Percentiles rank a stretch among this genome's conserved stretches.
Evolutionary conservation across 1,284 basidiomycete species (phyloP).

Genomic region (Naganishia cerealis): DNA sequence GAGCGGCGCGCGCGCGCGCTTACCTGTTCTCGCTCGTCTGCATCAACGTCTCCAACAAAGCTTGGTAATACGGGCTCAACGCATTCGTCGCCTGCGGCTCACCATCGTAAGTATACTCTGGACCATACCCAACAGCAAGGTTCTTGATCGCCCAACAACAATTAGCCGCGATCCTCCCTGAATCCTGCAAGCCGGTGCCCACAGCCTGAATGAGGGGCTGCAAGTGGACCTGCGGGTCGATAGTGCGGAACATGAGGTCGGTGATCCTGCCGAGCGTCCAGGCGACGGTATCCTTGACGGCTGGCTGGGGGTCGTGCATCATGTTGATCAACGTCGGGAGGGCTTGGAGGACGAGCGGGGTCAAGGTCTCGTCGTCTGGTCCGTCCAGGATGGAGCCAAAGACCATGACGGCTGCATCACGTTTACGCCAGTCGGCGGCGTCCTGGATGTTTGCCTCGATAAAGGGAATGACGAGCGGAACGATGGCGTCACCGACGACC

Average conservation of each 20-base stretch:
- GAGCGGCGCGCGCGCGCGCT: slow-evolving; percentile 31
- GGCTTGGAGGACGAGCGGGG: slow-evolving; percentile 89
- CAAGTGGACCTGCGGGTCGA: slow-evolving; percentile 87
- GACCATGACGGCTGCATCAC: slow-evolving; percentile 96
- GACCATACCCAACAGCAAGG: slow-evolving; percentile 69
- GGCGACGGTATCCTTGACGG: slow-evolving; percentile 95
- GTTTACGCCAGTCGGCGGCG: slow-evolving; percentile 79
- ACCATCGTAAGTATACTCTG: slow-evolving; percentile 63
- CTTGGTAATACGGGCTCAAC: slow-evolving; percentile 88
- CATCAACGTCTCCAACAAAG: slow-evolving; percentile 76
- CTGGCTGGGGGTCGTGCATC: slow-evolving; percentile 81
- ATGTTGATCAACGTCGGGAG: slow-evolving; percentile 91
- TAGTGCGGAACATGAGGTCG: slow-evolving; percentile 80
- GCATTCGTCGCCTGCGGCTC: slow-evolving; percentile 61
- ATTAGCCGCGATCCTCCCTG: slow-evolving; percentile 77
- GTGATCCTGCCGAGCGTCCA: slow-evolving; percentile 97
- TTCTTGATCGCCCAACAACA: slow-evolving; percentile 98
- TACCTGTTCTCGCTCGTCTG: slow-evolving; percentile 69
- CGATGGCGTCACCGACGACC: slow-evolving; percentile 87
- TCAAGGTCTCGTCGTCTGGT: slow-evolving; percentile 72
- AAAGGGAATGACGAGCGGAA: slow-evolving; percentile 91
- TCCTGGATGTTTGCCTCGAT: slow-evolving; percentile 91
- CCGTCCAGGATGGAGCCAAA: slow-evolving; percentile 98
- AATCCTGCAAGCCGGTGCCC: slow-evolving; percentile 75
- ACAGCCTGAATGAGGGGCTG: slow-evolving; percentile 80